Percentiles rank a stretch among this genome's conserved stretches.
These are phyloP conservation scores for Phlebiopsis flavidoalba DNA, from an alignment of 768 basidiomycete species.

Conservation along the genomic window DNA sequence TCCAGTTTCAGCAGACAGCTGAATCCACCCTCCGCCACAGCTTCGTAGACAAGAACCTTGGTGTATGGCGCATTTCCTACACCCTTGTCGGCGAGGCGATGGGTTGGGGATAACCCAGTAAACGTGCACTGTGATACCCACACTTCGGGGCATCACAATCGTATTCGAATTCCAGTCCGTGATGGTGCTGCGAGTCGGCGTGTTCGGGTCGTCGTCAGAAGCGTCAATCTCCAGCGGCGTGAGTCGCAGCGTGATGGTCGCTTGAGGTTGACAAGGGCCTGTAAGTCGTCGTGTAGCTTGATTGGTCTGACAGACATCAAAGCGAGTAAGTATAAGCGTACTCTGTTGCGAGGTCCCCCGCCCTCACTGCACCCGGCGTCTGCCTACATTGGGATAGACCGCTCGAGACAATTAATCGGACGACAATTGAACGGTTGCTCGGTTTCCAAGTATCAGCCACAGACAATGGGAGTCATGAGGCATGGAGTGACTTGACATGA, in stretches of 20 bases:
- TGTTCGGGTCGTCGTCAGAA: slow-evolving; percentile 38
- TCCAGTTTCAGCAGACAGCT: slow-evolving; percentile 67
- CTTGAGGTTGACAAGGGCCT: slow-evolving; percentile 92
- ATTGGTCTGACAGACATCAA: slow-evolving; percentile 44
- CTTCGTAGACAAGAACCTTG: slow-evolving; percentile 55
- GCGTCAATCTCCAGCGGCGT: slow-evolving; percentile 50
- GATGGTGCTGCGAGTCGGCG: slow-evolving; percentile 51
- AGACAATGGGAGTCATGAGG: no score
- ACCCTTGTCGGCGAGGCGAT: slow-evolving; percentile 43
- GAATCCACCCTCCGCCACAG: slow-evolving; percentile 79
- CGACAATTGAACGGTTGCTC: no score
- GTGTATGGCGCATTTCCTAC: slow-evolving; percentile 25
- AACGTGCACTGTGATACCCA: slow-evolving; percentile 69
- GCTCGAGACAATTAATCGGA: no score
- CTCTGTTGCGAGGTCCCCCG: no score
- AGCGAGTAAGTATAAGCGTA: not conserved
- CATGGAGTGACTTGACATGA: no score
- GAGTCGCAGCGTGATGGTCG: slow-evolving; percentile 79
- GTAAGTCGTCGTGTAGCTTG: slow-evolving; percentile 92
- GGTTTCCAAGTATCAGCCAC: no score
- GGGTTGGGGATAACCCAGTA: slow-evolving; percentile 61
- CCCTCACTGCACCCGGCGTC: no score
- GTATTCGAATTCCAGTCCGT: slow-evolving; percentile 86
- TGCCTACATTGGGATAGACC: no score
- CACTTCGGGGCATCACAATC: slow-evolving; percentile 89